Base-by-base conservation (phyloP, 164 flowering plant species). In the Buxus sempervirens region DNA sequence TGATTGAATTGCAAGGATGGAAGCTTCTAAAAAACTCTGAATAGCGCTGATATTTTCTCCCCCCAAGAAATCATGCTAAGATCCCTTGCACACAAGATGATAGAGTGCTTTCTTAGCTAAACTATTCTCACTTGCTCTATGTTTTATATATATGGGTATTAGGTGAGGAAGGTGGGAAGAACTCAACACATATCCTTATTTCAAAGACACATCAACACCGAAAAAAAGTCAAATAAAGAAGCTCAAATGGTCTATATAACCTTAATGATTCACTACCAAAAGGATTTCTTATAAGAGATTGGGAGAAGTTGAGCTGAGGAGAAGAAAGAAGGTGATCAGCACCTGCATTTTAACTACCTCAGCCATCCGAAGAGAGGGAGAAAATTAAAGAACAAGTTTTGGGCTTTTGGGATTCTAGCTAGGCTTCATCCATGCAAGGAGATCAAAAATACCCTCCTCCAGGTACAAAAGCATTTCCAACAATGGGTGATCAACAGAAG, bases 401-500 rank as follows among this genome's bases (percentile, higher is more conserved):
- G n/a, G n/a, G n/a, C n/a, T n/a, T n/a, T n/a, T n/a, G n/a, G n/a
- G n/a, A n/a, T n/a, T n/a, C n/a, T n/a, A n/a, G n/a, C n/a, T n/a
- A n/a, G n/a, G n/a, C n/a, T n/a, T n/a, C n/a, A n/a, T n/a, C n/a
- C n/a, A n/a, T n/a, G n/a, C n/a, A n/a, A n/a, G n/a, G n/a, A n/a
- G n/a, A n/a, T n/a, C n/a, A n/a, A n/a, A n/a, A n/a, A n/a, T n/a
- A n/a, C n/a, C n/a, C n/a, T n/a, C n/a, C n/a, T n/a, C n/a, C n/a
- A n/a, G n/a, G n/a, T n/a, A n/a, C n/a, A n/a, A n/a, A n/a, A n/a
- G 23, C 41, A 5, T 26, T 6, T 54, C 19, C 25, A 53, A 76
- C 58, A 15, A 86, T 85, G 90, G 78, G 80, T 15, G 90, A 80
- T 18, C 78, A 70, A 1, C 89, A 78, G 70, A 92, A 65, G 74